A percentile compares a stretch with the other conserved stretches of the same genome.
phyloP scores from a whole-genome alignment of 495 filamentous ascomycete species.

The Hypomontagnella submonticulosa region DNA sequence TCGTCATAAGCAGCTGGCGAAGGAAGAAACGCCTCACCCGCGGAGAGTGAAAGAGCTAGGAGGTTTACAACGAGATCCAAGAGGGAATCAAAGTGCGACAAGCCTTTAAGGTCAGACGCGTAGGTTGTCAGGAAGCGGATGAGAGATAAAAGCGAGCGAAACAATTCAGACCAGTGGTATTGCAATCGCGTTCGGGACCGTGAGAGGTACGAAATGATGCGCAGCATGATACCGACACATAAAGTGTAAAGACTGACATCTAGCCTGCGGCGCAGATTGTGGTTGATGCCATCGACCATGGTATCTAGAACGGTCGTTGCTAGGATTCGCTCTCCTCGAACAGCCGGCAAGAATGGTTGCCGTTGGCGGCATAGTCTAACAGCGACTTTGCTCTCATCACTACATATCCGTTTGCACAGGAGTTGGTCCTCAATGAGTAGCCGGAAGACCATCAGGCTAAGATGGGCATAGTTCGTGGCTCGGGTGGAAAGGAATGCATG shows the following conservation, averaged over 20 bases:
- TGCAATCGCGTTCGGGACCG: slow-evolving; percentile 77
- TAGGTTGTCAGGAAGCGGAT: slow-evolving; percentile 93
- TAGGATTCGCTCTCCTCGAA: slow-evolving; percentile 74
- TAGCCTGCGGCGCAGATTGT: slow-evolving; percentile 87
- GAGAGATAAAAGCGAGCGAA: slow-evolving; percentile 87
- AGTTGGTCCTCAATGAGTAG: slow-evolving; percentile 88
- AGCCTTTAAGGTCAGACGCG: slow-evolving; percentile 72
- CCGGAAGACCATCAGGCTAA: slow-evolving; percentile 84
- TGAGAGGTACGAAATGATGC: slow-evolving; percentile 84
- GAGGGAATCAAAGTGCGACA: slow-evolving; percentile 67
- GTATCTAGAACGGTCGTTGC: slow-evolving; percentile 83
- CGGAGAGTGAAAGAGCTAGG: slow-evolving; percentile 85
- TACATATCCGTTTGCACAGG: slow-evolving; percentile 86
- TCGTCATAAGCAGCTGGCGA: slow-evolving; percentile 91
- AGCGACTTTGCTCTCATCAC: slow-evolving; percentile 76
- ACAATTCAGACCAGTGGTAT: slow-evolving; percentile 97
- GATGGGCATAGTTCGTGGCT: slow-evolving; percentile 80
- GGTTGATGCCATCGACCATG: slow-evolving; percentile 89
- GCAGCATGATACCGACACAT: slow-evolving; percentile 80
- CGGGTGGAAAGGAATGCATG: slow-evolving; percentile 88
- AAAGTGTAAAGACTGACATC: slow-evolving; percentile 87
- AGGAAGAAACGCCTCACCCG: slow-evolving; percentile 93
- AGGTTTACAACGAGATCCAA: slow-evolving; percentile 82
- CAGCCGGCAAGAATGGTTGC: slow-evolving; percentile 84
- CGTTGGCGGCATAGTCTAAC: slow-evolving; percentile 91